Base-by-base conservation (phyloP, 192 early-diverging fungal genomes). In the Kickxella alabastrina region DNA sequence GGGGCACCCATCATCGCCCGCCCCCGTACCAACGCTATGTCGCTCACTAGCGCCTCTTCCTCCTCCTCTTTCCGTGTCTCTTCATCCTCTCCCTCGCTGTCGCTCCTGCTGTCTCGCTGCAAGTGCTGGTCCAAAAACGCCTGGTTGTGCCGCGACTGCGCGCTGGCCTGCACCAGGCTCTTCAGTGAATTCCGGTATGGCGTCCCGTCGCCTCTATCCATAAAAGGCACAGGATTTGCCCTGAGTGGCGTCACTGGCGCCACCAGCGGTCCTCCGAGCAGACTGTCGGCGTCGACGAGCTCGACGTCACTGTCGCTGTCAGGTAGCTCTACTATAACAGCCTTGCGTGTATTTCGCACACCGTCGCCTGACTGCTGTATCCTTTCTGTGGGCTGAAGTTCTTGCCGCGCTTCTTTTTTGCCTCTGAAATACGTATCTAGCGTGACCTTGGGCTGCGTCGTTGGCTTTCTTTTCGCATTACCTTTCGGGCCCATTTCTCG, bases 171-270 rank as follows among this genome's bases (percentile, higher is more conserved):
- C 10, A 66, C 70, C 17, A 74, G 55, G 13, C 49, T 53, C 45
- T 74, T 61, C 13, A 74, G 41, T 25, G 63, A 50, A 41, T 74
- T 74, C 18, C 52, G 46, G 32, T 74, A 65, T 6, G 49, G 39
- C 29, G 54, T 34, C 12, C 27, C 43, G 10, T 41, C 45, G 27
- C 23, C 37, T 8, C 32, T 6, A 12, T 17, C 12, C 25, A 34
- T 27, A 3, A 28, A 24, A 31, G 42, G 53, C 22, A 14, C 51
- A 12, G 14, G 19, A 3, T 37, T 10, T 9, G 31, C 14, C 21
- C n/a, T 13, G 13, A 28, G 3, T 14, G 25, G 43, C 21, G 25
- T 38, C 23, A 2, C 9, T n/a, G n/a, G n/a, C 3, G 36, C 29
- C n/a, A 2, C 24, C 2, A 43, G 17, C 12, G 35, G 10, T 12